Percentiles rank a stretch among this genome's conserved stretches.
Evolutionary conservation across 331 rosid species (phyloP).

Genomic region (Malus hybrid): DNA sequence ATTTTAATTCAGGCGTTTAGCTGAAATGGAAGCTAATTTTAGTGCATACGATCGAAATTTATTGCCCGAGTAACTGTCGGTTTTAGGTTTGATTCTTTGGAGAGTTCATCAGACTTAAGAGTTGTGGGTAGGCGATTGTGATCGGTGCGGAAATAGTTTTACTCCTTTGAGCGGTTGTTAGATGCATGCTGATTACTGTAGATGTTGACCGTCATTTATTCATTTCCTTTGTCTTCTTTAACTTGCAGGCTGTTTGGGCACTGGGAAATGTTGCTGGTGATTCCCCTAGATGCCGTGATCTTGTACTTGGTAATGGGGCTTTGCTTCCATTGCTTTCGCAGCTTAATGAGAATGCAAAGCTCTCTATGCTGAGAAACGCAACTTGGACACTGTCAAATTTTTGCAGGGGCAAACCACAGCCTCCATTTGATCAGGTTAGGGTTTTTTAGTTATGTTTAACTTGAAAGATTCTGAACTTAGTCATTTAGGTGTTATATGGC

Average conservation of each 20-base stretch:
- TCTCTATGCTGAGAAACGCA: slow-evolving; percentile 89
- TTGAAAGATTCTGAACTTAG: background rate
- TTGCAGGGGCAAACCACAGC: slow-evolving; percentile 92
- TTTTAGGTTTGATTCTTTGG: background rate
- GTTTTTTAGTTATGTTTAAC: background rate
- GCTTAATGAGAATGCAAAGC: slow-evolving; percentile 81
- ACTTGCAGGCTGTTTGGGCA: slow-evolving; percentile 80
- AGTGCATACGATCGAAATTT: background rate
- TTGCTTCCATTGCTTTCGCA: slow-evolving; percentile 64
- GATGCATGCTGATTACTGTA: background rate
- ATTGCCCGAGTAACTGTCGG: background rate
- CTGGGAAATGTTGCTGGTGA: slow-evolving; percentile 91
- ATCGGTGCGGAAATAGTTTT: background rate
- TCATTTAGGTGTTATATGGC: background rate
- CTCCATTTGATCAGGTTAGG: slow-evolving; percentile 72
- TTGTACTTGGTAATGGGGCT: slow-evolving; percentile 71
- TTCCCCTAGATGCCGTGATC: slow-evolving; percentile 83
- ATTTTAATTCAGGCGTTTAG: background rate
- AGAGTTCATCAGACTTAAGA: background rate
- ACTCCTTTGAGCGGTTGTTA: background rate
- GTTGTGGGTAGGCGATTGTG: too few relatives aligned
- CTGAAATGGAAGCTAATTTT: background rate
- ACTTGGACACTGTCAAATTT: slow-evolving; percentile 87
- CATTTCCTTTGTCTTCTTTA: background rate
- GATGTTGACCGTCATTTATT: background rate